These are phyloP conservation scores for Teunomyces pallodes DNA, from an alignment of 805 yeast genomes.

Conservation along the genomic window DNA sequence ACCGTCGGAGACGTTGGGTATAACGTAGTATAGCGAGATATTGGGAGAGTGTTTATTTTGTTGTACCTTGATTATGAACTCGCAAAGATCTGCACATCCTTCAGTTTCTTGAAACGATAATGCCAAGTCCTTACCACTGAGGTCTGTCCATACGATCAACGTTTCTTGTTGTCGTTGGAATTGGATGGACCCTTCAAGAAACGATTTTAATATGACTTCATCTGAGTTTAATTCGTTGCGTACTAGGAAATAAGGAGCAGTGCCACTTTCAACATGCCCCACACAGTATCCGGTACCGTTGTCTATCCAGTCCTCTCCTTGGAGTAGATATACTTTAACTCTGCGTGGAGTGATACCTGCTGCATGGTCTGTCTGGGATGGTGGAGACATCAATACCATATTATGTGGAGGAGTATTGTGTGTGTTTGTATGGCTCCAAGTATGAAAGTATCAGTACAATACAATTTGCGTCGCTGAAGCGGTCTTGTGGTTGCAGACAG, in stretches of 20 bases:
- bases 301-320: conserved; percentile 84
- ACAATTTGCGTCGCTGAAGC: not conserved
- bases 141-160: conserved; percentile 89
- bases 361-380: not conserved
- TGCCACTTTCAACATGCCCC: conserved; percentile 54
- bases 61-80: conserved; percentile 70
- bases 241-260: conserved; percentile 63
- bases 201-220: conserved; percentile 60
- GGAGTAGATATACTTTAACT: conserved; percentile 86
- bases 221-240: conserved; percentile 62
- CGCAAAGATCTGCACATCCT: conserved; percentile 83
- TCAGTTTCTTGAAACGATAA: conserved; percentile 87
- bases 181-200: conserved; percentile 70
- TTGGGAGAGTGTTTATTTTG: conserved; percentile 53
- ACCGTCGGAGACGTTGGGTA: conserved; percentile 41
- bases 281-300: conserved; percentile 89
- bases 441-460: not conserved
- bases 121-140: conserved; percentile 72
- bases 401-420: not conserved
- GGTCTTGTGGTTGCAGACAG: not conserved
- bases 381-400: conserved; percentile 2
- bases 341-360: conserved; percentile 53
- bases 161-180: conserved; percentile 95
- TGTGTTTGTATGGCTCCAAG: not conserved
- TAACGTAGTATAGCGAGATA: conserved; percentile 63